These are phyloP conservation scores for Podosphaera fusca DNA, from an alignment of 2,329 filamentous ascomycete genomes.

Conservation along the genomic window DNA sequence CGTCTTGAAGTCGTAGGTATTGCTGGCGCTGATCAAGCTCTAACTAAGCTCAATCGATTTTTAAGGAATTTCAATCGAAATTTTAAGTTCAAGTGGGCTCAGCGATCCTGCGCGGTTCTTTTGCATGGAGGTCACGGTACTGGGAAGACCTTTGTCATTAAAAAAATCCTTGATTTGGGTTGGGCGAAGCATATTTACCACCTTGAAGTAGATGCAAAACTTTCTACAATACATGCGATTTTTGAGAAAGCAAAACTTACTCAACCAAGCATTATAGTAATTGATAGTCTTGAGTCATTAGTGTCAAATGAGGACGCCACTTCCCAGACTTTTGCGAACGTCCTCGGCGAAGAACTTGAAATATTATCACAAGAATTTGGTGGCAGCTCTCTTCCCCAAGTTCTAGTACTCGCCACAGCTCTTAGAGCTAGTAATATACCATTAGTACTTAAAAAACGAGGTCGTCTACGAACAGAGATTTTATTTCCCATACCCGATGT, in stretches of 20 bases:
- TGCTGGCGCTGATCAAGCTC: constrained; percentile 42
- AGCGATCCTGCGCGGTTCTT: constrained; percentile 19
- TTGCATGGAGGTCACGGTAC: constrained; percentile 65
- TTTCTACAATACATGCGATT: constrained; percentile 35
- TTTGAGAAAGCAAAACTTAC: constrained; percentile 46
- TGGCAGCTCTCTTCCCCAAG: constrained; percentile 20
- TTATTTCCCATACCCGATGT: constrained; percentile 58
- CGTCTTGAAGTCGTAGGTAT: constrained; percentile 26
- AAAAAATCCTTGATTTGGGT: constrained; percentile 38
- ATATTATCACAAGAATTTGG: constrained; percentile 21
- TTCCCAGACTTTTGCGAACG: constrained; percentile 25
- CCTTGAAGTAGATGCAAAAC: constrained; percentile 32
- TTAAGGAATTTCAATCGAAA: constrained; percentile 30
- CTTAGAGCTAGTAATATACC: constrained; percentile 53
- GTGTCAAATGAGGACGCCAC: constrained; percentile 35
- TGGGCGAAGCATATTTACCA: constrained; percentile 45
- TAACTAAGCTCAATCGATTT: constrained; percentile 41
- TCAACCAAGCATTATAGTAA: constrained; percentile 55
- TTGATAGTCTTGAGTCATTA: constrained; percentile 55
- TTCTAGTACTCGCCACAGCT: constrained; percentile 56
- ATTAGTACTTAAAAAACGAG: constrained; percentile 36
- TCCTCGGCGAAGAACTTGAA: constrained; percentile 31
- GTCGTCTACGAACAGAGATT: constrained; percentile 44
- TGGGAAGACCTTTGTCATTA: constrained; percentile 57
- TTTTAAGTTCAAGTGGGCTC: constrained; percentile 9